Evolutionary conservation across 108 stramenopile genomes (phyloP).

Genomic region (Cyclostephanos tholiformis): DNA sequence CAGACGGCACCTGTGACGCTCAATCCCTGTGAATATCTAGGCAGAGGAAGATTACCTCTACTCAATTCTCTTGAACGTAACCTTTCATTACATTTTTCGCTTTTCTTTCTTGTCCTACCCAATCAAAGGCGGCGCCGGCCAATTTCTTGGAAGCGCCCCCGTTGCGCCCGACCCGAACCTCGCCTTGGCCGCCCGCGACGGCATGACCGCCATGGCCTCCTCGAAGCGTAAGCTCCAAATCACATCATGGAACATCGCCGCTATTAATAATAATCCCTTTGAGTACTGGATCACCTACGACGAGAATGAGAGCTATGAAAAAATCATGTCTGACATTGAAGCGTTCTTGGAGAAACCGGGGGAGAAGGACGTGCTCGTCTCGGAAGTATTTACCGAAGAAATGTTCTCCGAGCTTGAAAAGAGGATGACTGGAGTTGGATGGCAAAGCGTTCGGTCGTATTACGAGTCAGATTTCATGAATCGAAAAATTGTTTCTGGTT

Average conservation of each 20-base stretch:
- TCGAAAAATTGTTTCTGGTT: constrained; percentile 84
- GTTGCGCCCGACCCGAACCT: constrained; percentile 39
- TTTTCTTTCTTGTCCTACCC: constrained; percentile 1
- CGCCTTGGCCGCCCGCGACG: constrained; percentile 36
- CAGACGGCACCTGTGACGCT: background rate
- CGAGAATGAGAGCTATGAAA: constrained; percentile 81
- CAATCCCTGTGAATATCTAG: background rate
- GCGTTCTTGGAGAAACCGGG: constrained; percentile 82
- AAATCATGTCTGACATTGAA: constrained; percentile 85
- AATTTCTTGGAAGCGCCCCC: constrained; percentile 42
- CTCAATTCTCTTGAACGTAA: background rate
- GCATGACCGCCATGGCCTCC: constrained; percentile 47
- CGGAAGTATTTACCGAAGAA: constrained; percentile 81
- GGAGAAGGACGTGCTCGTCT: constrained; percentile 80
- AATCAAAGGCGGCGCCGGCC: constrained; percentile 57
- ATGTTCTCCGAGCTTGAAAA: constrained; percentile 82
- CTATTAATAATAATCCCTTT: constrained; percentile 85
- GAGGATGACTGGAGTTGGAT: constrained; percentile 66
- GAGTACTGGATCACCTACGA: constrained; percentile 86
- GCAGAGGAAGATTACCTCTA: background rate
- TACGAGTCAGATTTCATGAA: constrained; percentile 86
- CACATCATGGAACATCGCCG: constrained; percentile 91
- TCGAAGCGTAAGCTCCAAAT: constrained; percentile 42
- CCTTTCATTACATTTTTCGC: background rate
- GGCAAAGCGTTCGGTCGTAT: constrained; percentile 63